Conservation (phyloP, 1,284 basidiomycete genomes). For the Hemileccinum hortonii region DNA sequence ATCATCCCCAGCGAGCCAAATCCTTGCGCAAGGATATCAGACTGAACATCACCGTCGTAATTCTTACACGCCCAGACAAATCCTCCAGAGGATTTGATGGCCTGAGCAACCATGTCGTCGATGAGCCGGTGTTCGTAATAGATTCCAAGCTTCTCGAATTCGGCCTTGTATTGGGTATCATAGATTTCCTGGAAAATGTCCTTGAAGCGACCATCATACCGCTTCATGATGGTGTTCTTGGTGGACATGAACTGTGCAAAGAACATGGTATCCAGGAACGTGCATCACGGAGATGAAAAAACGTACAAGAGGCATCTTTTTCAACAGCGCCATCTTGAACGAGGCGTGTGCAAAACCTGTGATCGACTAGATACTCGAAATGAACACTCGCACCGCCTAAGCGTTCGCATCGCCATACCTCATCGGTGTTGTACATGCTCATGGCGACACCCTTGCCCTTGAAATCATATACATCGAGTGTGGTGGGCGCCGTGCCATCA, state of each 20-base stretch:
- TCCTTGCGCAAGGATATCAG: constrained; percentile 91
- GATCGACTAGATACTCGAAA: constrained; percentile 63
- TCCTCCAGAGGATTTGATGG: constrained; percentile 93
- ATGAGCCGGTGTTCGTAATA: constrained; percentile 97
- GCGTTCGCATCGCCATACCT: constrained; percentile 45
- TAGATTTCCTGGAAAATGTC: constrained; percentile 98
- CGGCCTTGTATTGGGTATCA: constrained; percentile 78
- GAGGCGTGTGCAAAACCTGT: constrained; percentile 94
- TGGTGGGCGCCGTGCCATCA: constrained; percentile 63
- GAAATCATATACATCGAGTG: constrained; percentile 88
- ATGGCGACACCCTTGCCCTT: constrained; percentile 86
- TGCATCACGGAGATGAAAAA: constrained; percentile 5
- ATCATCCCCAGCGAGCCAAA: constrained; percentile 96
- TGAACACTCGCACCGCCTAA: constrained; percentile 2
- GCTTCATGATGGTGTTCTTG: constrained; percentile 96
- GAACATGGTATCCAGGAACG: background rate
- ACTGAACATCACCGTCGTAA: constrained; percentile 95
- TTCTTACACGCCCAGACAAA: constrained; percentile 99
- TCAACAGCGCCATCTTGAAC: constrained; percentile 97
- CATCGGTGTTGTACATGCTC: constrained; percentile 95
- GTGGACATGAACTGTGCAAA: constrained; percentile 86
- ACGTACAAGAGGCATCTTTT: constrained; percentile 86
- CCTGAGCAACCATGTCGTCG: constrained; percentile 97
- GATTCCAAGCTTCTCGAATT: constrained; percentile 81
- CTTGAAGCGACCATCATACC: constrained; percentile 98